Evolutionary conservation across 2,329 filamentous ascomycete genomes (phyloP).

Genomic region (Monilinia polystroma): DNA sequence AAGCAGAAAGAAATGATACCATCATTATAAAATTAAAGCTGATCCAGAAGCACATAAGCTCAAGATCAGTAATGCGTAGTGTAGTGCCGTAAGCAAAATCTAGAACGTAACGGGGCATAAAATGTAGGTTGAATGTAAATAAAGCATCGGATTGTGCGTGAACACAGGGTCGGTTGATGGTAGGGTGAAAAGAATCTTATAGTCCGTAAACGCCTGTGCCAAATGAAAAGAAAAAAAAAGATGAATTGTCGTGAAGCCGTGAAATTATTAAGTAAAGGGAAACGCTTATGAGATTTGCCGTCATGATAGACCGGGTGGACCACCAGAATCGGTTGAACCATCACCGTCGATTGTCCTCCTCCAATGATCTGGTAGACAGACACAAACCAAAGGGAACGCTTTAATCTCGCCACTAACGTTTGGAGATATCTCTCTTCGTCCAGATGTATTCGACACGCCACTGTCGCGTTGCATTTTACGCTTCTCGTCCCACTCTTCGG

Average conservation of each 20-base stretch:
- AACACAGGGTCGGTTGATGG: conserved; percentile 12
- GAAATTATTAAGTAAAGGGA: conserved; percentile 25
- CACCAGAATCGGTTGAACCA: conserved; percentile 62
- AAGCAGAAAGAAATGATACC: conserved; percentile 22
- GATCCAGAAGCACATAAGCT: conserved; percentile 31
- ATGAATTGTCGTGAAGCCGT: conserved; percentile 38
- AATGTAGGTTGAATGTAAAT: conserved; percentile 25
- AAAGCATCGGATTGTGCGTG: conserved; percentile 16
- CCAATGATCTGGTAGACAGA: conserved; percentile 95
- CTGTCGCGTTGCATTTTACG: conserved; percentile 83
- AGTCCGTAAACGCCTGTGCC: conserved; percentile 36
- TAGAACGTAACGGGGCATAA: conserved; percentile 33
- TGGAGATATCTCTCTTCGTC: conserved; percentile 60
- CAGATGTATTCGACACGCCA: conserved; percentile 81
- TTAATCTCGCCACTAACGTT: conserved; percentile 83
- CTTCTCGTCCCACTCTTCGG: conserved; percentile 83
- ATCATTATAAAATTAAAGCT: conserved; percentile 32
- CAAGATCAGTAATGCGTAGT: conserved; percentile 24
- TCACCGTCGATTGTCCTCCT: conserved; percentile 94
- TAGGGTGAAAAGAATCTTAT: conserved; percentile 7
- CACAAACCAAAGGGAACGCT: conserved; percentile 94
- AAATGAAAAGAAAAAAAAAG: conserved; percentile 31
- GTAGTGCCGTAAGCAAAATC: conserved; percentile 31
- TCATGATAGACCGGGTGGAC: conserved; percentile 35
- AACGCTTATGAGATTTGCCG: not conserved